Base-by-base conservation (phyloP, 176 grass and related monocot species). In the Alopecurus myosuroides region DNA sequence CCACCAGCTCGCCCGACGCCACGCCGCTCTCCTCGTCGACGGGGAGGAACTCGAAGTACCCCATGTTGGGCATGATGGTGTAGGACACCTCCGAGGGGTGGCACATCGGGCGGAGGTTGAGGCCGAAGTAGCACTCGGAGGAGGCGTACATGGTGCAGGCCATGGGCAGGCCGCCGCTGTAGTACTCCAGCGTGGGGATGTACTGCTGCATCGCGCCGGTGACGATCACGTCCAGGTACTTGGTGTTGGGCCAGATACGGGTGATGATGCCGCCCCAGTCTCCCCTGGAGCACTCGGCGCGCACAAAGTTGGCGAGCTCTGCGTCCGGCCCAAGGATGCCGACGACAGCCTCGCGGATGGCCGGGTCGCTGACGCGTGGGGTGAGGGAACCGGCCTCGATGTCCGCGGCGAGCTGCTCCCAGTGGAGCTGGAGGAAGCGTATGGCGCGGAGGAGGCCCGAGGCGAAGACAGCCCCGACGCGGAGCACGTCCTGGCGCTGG, bases 361-460 rank as follows among this genome's bases (percentile, higher is more conserved):
- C 81, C 3, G 46, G 76, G 62, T 95, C 90, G 60, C 79, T 41
- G 15, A 95, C 35, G 33, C 81, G 77, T 11, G 84, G 8, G 50
- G 85, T 93, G 50, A 98, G 83, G 2, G 44, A 34, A 12, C 95
- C 93, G 19, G 76, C 19, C 44, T 90, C 89, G 84, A 95, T 87
- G 86, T 98, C 91, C 3, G 33, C 34, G 33, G 89, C 82, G 72
- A 98, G 85, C 72, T 93, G 85, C 80, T 90, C 82, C 95, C 93
- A 98, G 93, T 98, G 74, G 80, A 95, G 87, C 88, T 95, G 91
- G 37, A 98, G 88, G 91, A 98, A 98, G 57, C 89, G 93, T 31
- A 98, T 98, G 73, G 93, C 93, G 31, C 95, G 93, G 57, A 98
- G 91, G 15, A 98, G 91, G 31, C 91, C 89, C 13, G 93, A 93